Evolutionary conservation across 129 eudicot species (phyloP).

Genomic region (Kitagawia praeruptora): DNA sequence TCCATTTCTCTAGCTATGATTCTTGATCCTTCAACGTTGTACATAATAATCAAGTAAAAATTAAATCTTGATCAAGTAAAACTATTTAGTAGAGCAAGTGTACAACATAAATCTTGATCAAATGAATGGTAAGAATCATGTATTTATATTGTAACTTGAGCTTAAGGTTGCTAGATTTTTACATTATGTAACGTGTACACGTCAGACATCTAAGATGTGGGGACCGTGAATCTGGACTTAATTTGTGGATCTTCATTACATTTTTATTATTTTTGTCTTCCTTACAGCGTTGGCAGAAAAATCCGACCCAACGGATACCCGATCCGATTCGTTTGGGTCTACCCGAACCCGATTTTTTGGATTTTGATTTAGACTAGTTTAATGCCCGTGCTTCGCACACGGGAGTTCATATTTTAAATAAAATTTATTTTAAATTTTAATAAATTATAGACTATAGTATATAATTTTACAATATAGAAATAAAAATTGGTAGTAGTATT

Average conservation of each 20-base stretch:
- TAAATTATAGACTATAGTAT: too few species aligned
- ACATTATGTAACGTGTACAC: not conserved
- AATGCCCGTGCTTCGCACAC: too few species aligned
- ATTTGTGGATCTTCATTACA: conserved; percentile 4
- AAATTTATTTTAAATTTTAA: too few species aligned
- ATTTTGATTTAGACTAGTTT: too few species aligned
- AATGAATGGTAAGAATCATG: not conserved
- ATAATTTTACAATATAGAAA: too few species aligned
- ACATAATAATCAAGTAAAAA: conserved; percentile 20
- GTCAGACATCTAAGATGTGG: not conserved
- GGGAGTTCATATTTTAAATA: too few species aligned
- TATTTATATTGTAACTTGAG: not conserved
- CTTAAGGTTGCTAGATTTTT: not conserved
- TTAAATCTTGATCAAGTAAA: not conserved
- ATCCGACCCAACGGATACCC: too few species aligned
- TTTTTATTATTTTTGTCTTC: not conserved
- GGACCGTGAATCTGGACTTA: not conserved
- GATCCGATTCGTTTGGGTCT: too few species aligned
- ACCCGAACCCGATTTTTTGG: too few species aligned
- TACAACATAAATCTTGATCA: not conserved
- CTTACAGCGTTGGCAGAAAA: too few species aligned
- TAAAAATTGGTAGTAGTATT: too few species aligned
- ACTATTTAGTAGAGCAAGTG: not conserved
- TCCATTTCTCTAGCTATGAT: conserved; percentile 32
- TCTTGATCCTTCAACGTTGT: conserved; percentile 18